Percentiles rank a stretch among this genome's conserved stretches.
These are phyloP conservation scores for Trichoderma atrobrunneum DNA, from an alignment of 2,329 filamentous ascomycete species.

Conservation along the genomic window DNA sequence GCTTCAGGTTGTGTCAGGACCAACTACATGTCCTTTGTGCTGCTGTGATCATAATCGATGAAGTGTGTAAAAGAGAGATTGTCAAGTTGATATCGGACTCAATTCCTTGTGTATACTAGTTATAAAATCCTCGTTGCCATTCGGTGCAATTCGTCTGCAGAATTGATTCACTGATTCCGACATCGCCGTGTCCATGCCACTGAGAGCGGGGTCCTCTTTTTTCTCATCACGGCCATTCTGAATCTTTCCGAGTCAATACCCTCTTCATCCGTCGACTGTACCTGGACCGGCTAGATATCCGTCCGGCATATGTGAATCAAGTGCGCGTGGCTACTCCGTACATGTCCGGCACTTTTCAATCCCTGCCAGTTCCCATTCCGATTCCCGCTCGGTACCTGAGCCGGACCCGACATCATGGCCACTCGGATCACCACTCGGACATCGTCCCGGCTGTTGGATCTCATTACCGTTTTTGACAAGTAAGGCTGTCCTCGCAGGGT, in stretches of 20 bases:
- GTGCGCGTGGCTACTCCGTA: not conserved
- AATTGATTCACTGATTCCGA: not conserved
- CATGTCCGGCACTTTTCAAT: not conserved
- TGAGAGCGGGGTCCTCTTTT: not conserved
- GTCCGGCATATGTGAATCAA: not conserved
- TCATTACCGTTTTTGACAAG: conserved; percentile 44
- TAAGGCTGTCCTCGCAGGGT: conserved; percentile 25
- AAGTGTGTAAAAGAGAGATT: not conserved
- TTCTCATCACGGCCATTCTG: not conserved
- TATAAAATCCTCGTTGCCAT: not conserved
- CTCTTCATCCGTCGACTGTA: not conserved
- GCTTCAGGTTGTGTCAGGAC: not conserved
- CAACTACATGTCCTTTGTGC: not conserved
- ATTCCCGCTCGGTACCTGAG: not conserved
- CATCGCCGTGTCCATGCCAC: not conserved
- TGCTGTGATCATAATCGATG: not conserved
- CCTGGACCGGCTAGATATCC: not conserved
- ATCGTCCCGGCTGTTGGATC: conserved; percentile 33
- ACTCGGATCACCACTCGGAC: conserved; percentile 5
- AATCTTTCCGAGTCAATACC: not conserved
- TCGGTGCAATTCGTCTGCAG: not conserved
- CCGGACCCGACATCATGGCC: conserved; percentile 7
- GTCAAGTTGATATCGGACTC: not conserved
- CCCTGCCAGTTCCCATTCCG: not conserved
- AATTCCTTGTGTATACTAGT: not conserved